A percentile compares a stretch with the other conserved stretches of the same genome.
phyloP scores from a whole-genome alignment of 768 basidiomycete genomes.

The Termitomyces sp. region DNA sequence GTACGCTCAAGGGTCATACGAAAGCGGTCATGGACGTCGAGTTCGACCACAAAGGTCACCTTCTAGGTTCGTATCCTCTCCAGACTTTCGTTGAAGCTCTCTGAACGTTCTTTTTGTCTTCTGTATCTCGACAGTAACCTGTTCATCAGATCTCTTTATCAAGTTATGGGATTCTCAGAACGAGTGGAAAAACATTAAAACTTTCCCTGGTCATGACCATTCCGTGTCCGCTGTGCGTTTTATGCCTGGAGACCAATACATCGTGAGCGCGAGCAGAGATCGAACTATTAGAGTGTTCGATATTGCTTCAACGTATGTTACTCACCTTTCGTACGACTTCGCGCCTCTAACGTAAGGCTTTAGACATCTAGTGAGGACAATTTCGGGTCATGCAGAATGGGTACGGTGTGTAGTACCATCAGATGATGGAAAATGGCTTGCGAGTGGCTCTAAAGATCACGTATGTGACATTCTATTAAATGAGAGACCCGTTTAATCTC shows the following conservation, averaged over 20 bases:
- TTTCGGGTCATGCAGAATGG: slow-evolving; percentile 82
- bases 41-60: slow-evolving; percentile 82
- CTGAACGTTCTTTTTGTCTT: neutral
- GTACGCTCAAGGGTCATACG: slow-evolving; percentile 91
- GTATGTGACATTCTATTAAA: slow-evolving; percentile 39
- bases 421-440: slow-evolving; percentile 69
- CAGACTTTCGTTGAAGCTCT: neutral
- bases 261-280: slow-evolving; percentile 88
- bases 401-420: slow-evolving; percentile 68
- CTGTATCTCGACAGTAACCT: slow-evolving; percentile 40
- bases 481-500: slow-evolving; percentile 3
- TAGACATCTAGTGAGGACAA: slow-evolving; percentile 75
- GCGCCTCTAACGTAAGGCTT: slow-evolving; percentile 4
- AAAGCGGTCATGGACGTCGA: slow-evolving; percentile 85
- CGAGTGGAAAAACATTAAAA: slow-evolving; percentile 88
- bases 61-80: slow-evolving; percentile 58
- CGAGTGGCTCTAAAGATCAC: slow-evolving; percentile 87
- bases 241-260: slow-evolving; percentile 77
- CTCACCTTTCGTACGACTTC: slow-evolving; percentile 3
- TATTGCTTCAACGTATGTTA: slow-evolving; percentile 76
- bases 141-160: slow-evolving; percentile 86
- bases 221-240: slow-evolving; percentile 85
- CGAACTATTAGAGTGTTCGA: slow-evolving; percentile 85
- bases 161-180: slow-evolving; percentile 91
- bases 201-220: slow-evolving; percentile 89